Conservation (phyloP, 306 rosid genomes). For the Sechiopsis laciniata region DNA sequence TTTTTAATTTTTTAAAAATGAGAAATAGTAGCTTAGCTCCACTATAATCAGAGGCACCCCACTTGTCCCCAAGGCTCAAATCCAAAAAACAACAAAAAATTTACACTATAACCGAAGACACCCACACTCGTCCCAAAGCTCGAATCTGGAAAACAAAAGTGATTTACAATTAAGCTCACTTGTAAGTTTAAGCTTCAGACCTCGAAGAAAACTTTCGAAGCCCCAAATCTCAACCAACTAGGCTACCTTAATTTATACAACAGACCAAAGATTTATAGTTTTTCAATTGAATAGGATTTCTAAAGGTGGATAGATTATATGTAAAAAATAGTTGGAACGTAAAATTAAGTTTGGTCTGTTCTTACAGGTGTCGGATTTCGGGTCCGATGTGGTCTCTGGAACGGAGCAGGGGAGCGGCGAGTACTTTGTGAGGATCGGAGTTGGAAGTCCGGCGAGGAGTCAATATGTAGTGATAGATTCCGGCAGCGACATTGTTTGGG, state of each 20-base stretch:
- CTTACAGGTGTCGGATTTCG: conserved; percentile 36
- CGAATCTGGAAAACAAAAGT: too few relatives aligned
- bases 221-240: too few relatives aligned
- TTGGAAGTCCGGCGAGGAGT: conserved; percentile 67
- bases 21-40: too few relatives aligned
- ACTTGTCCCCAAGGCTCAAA: too few relatives aligned
- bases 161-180: too few relatives aligned
- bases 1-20: too few relatives aligned
- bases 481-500: conserved; percentile 86
- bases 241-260: neutral
- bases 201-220: too few relatives aligned
- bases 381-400: conserved; percentile 77
- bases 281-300: neutral
- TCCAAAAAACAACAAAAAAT: too few relatives aligned
- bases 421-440: conserved; percentile 68
- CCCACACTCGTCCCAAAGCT: too few relatives aligned
- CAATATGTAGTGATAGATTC: conserved; percentile 78
- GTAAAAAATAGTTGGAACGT: neutral
- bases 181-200: too few relatives aligned
- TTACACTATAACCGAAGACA: too few relatives aligned
- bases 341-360: neutral
- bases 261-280: neutral
- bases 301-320: neutral
- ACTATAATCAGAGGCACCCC: too few relatives aligned
- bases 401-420: conserved; percentile 80